Conservation (phyloP, 208 protist species). For the Trichomonas vaginalis region DNA sequence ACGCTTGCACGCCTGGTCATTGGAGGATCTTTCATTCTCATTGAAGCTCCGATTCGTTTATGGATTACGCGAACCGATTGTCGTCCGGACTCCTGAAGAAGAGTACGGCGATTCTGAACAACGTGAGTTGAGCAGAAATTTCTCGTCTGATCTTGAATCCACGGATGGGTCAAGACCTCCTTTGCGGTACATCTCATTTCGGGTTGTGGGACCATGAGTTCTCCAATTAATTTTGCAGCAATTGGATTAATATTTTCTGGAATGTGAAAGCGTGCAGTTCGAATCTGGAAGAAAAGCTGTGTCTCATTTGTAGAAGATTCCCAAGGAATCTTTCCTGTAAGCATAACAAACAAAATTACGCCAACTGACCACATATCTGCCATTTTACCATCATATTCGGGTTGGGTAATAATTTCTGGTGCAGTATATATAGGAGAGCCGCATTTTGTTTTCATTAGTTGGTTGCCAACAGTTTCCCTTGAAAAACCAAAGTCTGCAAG, state of each 20-base stretch:
- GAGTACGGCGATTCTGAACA: not conserved
- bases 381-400: not conserved
- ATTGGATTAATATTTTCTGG: not conserved
- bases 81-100: not conserved
- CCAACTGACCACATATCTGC: not conserved
- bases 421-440: not conserved
- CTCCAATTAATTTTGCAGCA: not conserved
- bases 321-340: not conserved
- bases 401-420: not conserved
- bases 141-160: not conserved
- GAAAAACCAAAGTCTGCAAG: slow-evolving; percentile 9
- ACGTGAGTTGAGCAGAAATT: not conserved
- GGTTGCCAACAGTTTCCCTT: not conserved
- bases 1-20: not conserved
- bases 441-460: not conserved
- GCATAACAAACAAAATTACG: not conserved
- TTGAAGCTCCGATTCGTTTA: not conserved
- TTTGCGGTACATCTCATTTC: not conserved
- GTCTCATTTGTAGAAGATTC: not conserved
- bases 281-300: not conserved
- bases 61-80: not conserved
- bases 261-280: not conserved
- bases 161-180: not conserved
- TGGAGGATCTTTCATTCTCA: not conserved
- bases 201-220: not conserved